These are phyloP conservation scores for Hysterangium stoloniferum DNA, from an alignment of 768 basidiomycete genomes.

Conservation along the genomic window DNA sequence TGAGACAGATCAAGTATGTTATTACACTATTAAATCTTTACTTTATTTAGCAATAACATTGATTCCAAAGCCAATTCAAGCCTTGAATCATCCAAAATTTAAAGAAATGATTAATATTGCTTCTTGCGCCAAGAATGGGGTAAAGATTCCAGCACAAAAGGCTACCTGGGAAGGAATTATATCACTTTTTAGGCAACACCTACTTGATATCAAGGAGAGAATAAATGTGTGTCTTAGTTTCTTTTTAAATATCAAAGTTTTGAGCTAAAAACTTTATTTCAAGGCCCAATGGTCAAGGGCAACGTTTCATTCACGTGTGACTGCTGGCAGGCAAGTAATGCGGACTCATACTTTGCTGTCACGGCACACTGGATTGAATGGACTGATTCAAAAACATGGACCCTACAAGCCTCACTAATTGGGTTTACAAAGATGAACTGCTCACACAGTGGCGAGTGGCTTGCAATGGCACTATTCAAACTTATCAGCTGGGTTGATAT, in stretches of 20 bases:
- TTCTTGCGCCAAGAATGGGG: constrained; percentile 27
- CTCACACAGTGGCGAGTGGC: no score
- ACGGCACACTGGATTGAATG: constrained; percentile 35
- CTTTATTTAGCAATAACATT: background rate
- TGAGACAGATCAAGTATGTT: background rate
- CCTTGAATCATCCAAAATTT: constrained; percentile 28
- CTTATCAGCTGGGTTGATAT: no score
- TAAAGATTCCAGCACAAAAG: constrained; percentile 28
- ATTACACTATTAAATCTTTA: background rate
- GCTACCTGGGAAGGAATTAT: constrained; percentile 23
- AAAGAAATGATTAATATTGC: constrained; percentile 31
- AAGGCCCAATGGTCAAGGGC: constrained; percentile 19
- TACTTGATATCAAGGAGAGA: constrained; percentile 2
- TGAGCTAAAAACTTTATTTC: background rate
- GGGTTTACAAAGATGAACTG: no score
- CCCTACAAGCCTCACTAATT: no score
- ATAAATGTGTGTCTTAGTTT: constrained; percentile 19
- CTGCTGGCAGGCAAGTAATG: constrained; percentile 33
- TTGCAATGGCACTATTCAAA: no score
- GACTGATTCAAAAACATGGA: no score
- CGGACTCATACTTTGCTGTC: constrained; percentile 32
- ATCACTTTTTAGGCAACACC: constrained; percentile 19
- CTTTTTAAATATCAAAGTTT: background rate
- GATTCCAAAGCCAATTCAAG: constrained; percentile 16
- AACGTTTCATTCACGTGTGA: constrained; percentile 30